These are phyloP conservation scores for Omphalotus guepiniiformis DNA, from an alignment of 768 basidiomycete genomes.

Conservation along the genomic window DNA sequence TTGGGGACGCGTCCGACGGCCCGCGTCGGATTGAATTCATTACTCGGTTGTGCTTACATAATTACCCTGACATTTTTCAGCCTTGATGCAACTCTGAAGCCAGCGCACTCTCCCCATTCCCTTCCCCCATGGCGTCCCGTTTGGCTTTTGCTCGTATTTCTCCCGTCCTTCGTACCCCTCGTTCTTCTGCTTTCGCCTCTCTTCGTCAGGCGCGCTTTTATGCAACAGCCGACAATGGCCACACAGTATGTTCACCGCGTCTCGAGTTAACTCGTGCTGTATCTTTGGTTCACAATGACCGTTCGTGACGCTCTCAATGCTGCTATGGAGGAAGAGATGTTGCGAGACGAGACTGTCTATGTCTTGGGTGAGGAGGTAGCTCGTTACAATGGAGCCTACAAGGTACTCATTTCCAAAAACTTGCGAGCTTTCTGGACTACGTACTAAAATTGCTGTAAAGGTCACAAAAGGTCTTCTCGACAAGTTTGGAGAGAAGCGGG, in stretches of 20 bases:
- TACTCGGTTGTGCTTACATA: background rate
- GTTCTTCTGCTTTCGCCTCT: slow-evolving; percentile 38
- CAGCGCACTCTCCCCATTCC: slow-evolving; percentile 18
- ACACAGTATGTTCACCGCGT: slow-evolving; percentile 37
- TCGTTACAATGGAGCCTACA: slow-evolving; percentile 97
- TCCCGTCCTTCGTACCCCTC: slow-evolving; percentile 39
- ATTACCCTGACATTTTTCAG: background rate
- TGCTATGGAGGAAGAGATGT: slow-evolving; percentile 99
- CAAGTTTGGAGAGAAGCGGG: slow-evolving; percentile 98
- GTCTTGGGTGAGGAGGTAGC: slow-evolving; percentile 97
- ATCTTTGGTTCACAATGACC: slow-evolving; percentile 54
- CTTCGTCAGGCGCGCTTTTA: slow-evolving; percentile 50
- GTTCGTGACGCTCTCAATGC: slow-evolving; percentile 96
- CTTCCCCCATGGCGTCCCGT: slow-evolving; percentile 6
- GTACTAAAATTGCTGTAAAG: slow-evolving; percentile 44
- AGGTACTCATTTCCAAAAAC: slow-evolving; percentile 56
- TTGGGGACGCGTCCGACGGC: too few relatives aligned
- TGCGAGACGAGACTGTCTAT: slow-evolving; percentile 92
- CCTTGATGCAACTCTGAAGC: background rate
- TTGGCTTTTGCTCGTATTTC: slow-evolving; percentile 67
- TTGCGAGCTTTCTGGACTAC: slow-evolving; percentile 3
- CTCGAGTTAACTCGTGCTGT: slow-evolving; percentile 15
- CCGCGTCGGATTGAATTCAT: too few relatives aligned
- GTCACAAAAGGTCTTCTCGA: slow-evolving; percentile 98
- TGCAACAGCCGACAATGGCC: slow-evolving; percentile 51